Evolutionary conservation across 73 alveolate genomes (phyloP).

Genomic region (Tetrahymena malaccensis): DNA sequence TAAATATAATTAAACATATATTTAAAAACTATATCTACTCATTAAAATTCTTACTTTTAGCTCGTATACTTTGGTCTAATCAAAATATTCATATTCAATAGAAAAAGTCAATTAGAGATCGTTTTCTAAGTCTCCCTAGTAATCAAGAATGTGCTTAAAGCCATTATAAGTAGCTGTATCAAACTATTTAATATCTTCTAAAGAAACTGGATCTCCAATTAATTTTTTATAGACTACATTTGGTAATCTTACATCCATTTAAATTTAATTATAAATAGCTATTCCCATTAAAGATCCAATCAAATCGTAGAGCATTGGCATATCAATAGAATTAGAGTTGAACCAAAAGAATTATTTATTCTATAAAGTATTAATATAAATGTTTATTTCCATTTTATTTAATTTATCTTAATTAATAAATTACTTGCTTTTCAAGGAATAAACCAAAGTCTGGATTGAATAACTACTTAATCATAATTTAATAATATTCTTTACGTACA

Average conservation of each 20-base stretch:
- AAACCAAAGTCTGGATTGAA: conserved; percentile 52
- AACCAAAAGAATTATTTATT: conserved; percentile 86
- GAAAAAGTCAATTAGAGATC: conserved; percentile 52
- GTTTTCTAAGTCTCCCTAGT: conserved; percentile 72
- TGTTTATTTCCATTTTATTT: background rate
- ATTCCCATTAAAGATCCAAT: conserved; percentile 91
- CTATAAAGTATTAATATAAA: background rate
- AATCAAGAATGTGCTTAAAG: conserved; percentile 43
- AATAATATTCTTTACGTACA: conserved; percentile 93
- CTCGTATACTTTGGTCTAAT: conserved; percentile 53
- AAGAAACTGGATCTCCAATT: conserved; percentile 46
- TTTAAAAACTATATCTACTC: too few relatives aligned
- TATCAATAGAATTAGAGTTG: conserved; percentile 83
- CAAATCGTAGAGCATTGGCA: conserved; percentile 82
- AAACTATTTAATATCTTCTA: conserved; percentile 71
- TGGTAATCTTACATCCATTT: conserved; percentile 89
- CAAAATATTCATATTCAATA: conserved; percentile 65
- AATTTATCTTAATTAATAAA: background rate
- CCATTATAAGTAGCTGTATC: conserved; percentile 65
- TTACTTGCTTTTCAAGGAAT: conserved; percentile 66
- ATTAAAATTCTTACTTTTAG: conserved; percentile 37
- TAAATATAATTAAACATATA: too few relatives aligned
- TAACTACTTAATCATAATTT: conserved; percentile 52
- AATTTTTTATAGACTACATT: conserved; percentile 81
- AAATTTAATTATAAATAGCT: conserved; percentile 83